Conservation (phyloP, 805 yeast genomes). For the Zygosaccharomyces pseudorouxii region DNA sequence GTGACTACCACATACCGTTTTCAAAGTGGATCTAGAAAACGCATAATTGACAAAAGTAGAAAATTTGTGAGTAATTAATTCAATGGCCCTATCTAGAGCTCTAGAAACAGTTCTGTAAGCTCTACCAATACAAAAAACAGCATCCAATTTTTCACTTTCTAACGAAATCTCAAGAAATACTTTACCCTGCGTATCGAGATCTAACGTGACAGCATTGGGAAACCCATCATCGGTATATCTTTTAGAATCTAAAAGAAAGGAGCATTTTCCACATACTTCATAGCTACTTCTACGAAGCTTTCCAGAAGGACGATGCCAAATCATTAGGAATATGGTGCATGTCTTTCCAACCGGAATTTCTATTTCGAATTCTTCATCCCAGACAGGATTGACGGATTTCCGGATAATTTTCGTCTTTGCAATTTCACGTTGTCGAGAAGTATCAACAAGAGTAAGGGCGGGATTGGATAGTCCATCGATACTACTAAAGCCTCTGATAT, state of each 20-base stretch:
- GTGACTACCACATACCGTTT: constrained; percentile 47
- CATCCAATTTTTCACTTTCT: constrained; percentile 77
- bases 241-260: constrained; percentile 56
- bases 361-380: constrained; percentile 83
- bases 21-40: constrained; percentile 54
- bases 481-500: constrained; percentile 44
- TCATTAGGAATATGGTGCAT: constrained; percentile 50
- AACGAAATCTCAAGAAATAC: constrained; percentile 62
- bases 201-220: constrained; percentile 55
- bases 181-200: constrained; percentile 65
- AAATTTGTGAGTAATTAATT: constrained; percentile 69
- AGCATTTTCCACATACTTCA: constrained; percentile 61
- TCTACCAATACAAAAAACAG: constrained; percentile 73
- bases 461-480: constrained; percentile 47
- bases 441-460: constrained; percentile 59
- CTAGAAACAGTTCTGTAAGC: constrained; percentile 62
- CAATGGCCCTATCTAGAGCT: constrained; percentile 61
- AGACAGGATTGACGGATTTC: constrained; percentile 63
- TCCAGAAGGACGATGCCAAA: constrained; percentile 61
- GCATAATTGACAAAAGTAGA: constrained; percentile 55
- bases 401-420: constrained; percentile 66
- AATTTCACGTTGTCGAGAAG: constrained; percentile 47
- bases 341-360: constrained; percentile 39
- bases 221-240: constrained; percentile 63
- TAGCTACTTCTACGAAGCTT: constrained; percentile 41